A percentile compares a stretch with the other conserved stretches of the same genome.
Conservation (phyloP, 2,329 filamentous ascomycete species). For the Stemphylium vesicarium region DNA sequence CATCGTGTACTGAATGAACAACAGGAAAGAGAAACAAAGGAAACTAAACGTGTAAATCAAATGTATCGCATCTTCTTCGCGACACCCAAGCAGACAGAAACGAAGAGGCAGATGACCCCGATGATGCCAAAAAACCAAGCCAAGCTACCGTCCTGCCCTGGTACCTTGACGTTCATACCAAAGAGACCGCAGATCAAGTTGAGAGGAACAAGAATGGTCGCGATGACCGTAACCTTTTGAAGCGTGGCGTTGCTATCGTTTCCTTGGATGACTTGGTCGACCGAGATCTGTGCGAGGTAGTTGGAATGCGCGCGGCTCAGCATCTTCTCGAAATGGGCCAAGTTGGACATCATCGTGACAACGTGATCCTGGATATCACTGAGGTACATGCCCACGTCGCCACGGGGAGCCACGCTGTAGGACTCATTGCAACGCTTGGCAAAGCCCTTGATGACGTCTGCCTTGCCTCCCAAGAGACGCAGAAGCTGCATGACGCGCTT, state of each 20-base stretch:
- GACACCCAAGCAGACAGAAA: constrained; percentile 47
- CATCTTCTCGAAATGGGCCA: constrained; percentile 97
- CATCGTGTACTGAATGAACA: constrained; percentile 1
- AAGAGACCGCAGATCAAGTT: constrained; percentile 89
- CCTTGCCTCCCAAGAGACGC: constrained; percentile 92
- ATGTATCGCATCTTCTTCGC: constrained; percentile 55
- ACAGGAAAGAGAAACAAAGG: background rate
- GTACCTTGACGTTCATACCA: constrained; percentile 85
- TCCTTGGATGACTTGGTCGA: constrained; percentile 87
- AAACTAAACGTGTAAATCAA: constrained; percentile 25
- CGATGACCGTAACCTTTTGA: constrained; percentile 93
- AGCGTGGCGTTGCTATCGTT: constrained; percentile 88
- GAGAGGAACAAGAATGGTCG: constrained; percentile 93
- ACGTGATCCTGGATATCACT: constrained; percentile 99
- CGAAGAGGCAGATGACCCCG: constrained; percentile 59
- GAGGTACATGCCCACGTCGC: constrained; percentile 95
- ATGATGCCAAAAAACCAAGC: constrained; percentile 68
- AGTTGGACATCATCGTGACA: constrained; percentile 97
- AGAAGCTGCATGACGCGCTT: constrained; percentile 95
- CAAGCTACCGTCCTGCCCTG: constrained; percentile 61
- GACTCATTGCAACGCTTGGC: constrained; percentile 99
- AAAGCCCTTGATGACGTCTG: constrained; percentile 97
- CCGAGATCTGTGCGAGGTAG: constrained; percentile 91
- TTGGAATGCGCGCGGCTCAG: constrained; percentile 92
- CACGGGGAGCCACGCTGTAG: constrained; percentile 91